Base-by-base conservation (phyloP, 495 filamentous ascomycete species). In the Jackrogersella multiformis region DNA sequence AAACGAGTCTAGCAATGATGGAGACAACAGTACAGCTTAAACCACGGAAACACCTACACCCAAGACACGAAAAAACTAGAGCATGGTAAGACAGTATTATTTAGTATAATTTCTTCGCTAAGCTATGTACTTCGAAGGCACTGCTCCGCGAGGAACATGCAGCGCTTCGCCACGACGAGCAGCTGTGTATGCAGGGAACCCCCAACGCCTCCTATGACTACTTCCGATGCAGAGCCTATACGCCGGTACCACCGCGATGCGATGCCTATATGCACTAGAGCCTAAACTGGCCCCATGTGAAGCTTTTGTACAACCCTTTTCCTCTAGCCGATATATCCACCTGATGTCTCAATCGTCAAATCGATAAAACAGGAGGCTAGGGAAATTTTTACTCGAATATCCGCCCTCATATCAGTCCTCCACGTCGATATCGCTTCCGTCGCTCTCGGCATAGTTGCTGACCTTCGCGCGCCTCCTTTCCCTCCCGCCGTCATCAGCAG, bases 361-460 rank as follows among this genome's bases (percentile, higher is more conserved):
- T 54, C 3, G 35, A 10, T 16, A n/a, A 24, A 28, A 23, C 24
- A 23, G 16, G 24, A 26, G 15, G 5, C 46, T 4, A 28, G 1
- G 12, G 10, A 12, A 4, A 10, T n/a, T 15, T 49, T 24, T 32
- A 13, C 13, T 34, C n/a, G 26, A 32, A 20, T n/a, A n/a, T n/a
- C n/a, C 10, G 30, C 26, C 15, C 0, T 30, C 7, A n/a, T 36
- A 4, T 61, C 7, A 68, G 13, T 41, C 5, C 24, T 12, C 51
- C 54, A 63, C 58, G 21, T 76, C 74, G 32, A 56, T 53, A 53
- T 76, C 73, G 21, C 68, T 73, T 2, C 55, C 72, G 21, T 77
- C 73, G 38, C 64, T 73, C 64, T 81, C 79, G 2, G 71, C 76
- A 60, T 81, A 81, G 38, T 75, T 81, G 65, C 73, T 75, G 46